Conservation (phyloP, 352 stramenopile species). For the Thalassiosira hispida region DNA sequence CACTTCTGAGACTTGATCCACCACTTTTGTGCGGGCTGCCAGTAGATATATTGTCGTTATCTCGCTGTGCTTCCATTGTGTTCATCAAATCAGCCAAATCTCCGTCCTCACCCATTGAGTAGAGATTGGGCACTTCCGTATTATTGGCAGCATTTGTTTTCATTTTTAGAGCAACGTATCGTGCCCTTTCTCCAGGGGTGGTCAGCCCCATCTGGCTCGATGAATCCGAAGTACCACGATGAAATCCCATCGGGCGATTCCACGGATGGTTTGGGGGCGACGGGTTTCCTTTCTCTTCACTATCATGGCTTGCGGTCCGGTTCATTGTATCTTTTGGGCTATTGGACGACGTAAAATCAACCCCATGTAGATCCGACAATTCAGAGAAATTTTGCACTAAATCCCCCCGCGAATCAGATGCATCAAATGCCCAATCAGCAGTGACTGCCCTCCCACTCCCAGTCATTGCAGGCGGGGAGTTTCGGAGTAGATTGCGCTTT, state of each 20-base stretch:
- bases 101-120: background rate
- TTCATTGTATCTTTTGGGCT: background rate
- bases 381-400: slow-evolving; percentile 3
- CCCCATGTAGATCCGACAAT: background rate
- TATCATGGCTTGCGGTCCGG: background rate
- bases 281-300: slow-evolving; percentile 1
- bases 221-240: slow-evolving; percentile 1
- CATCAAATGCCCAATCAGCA: slow-evolving; percentile 15
- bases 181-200: slow-evolving; percentile 20
- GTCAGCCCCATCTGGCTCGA: background rate
- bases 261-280: background rate
- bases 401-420: background rate
- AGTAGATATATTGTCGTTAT: slow-evolving; percentile 33
- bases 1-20: slow-evolving; percentile 16
- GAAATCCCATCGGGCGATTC: slow-evolving; percentile 4
- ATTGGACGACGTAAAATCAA: background rate
- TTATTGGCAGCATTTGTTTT: slow-evolving; percentile 15
- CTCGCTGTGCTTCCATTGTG: slow-evolving; percentile 28
- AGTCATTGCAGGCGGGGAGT: slow-evolving; percentile 2
- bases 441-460: background rate
- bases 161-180: slow-evolving; percentile 36
- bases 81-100: slow-evolving; percentile 22
- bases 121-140: slow-evolving; percentile 10
- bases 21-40: slow-evolving; percentile 19
- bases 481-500: slow-evolving; percentile 3